Conservation (phyloP, 768 basidiomycete genomes). For the Serendipita sp. region DNA sequence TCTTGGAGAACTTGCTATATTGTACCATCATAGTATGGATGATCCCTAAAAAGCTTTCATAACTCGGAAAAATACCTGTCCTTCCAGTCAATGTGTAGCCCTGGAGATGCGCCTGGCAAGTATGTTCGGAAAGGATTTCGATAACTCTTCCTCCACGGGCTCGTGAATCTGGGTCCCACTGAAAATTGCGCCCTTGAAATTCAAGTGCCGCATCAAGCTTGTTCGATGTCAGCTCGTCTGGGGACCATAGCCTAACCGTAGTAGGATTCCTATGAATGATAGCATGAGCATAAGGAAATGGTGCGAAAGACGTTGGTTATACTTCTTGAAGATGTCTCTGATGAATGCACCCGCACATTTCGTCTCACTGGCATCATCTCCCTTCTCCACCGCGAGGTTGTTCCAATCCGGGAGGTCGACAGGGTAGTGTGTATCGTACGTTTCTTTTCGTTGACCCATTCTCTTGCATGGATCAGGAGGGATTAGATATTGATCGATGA, state of each 20-base stretch:
- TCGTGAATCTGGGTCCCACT: constrained; percentile 56
- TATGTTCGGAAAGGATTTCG: constrained; percentile 81
- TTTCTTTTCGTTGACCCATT: constrained; percentile 55
- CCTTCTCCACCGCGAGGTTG: constrained; percentile 33
- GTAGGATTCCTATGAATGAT: constrained; percentile 42
- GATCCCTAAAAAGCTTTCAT: constrained; percentile 86
- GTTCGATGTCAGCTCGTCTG: constrained; percentile 76
- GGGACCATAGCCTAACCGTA: constrained; percentile 78
- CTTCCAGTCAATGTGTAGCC: constrained; percentile 84
- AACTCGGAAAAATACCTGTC: constrained; percentile 73
- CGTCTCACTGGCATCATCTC: constrained; percentile 60
- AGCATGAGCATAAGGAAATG: neutral
- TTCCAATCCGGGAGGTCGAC: constrained; percentile 55
- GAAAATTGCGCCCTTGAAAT: constrained; percentile 54
- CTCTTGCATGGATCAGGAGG: constrained; percentile 51
- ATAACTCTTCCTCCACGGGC: constrained; percentile 61
- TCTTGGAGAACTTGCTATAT: constrained; percentile 78
- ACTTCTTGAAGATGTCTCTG: constrained; percentile 40
- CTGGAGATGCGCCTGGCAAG: constrained; percentile 80
- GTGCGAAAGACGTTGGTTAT: constrained; percentile 13
- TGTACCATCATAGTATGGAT: constrained; percentile 82
- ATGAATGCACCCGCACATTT: constrained; percentile 45
- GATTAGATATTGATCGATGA: constrained; percentile 36
- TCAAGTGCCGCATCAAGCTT: constrained; percentile 74
- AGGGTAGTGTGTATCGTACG: constrained; percentile 44